These are phyloP conservation scores for Trichoderma asperelloides DNA, from an alignment of 495 filamentous ascomycete species.

Conservation along the genomic window DNA sequence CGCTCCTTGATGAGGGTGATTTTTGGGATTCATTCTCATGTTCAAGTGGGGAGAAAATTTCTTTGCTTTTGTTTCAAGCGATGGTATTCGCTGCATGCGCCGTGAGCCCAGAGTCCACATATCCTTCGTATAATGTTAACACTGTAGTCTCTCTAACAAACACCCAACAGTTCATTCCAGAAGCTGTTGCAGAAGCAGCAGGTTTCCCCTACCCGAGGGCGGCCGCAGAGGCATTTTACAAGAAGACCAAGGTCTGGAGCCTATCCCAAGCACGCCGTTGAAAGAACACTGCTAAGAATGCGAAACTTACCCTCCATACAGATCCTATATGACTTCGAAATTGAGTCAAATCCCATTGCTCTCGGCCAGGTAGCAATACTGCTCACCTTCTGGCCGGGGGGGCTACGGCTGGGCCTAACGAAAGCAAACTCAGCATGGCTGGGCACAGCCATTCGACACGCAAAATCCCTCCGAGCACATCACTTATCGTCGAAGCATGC, in stretches of 20 bases:
- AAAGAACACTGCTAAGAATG: constrained; percentile 9
- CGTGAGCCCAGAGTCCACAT: constrained; percentile 22
- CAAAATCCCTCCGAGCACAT: constrained; percentile 34
- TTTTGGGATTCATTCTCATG: constrained; percentile 38
- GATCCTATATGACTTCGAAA: constrained; percentile 27
- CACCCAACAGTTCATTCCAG: constrained; percentile 28
- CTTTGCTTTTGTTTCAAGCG: constrained; percentile 41
- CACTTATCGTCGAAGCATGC: constrained; percentile 23
- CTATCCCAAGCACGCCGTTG: background rate
- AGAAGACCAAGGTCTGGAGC: constrained; percentile 28
- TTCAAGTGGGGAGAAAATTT: constrained; percentile 16
- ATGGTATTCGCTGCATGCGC: constrained; percentile 38
- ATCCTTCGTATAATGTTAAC: background rate
- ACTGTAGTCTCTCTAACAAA: background rate
- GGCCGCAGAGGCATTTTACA: constrained; percentile 35
- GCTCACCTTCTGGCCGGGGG: constrained; percentile 24
- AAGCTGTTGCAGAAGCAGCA: constrained; percentile 30
- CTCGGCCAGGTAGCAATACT: constrained; percentile 37
- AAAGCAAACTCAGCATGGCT: constrained; percentile 41
- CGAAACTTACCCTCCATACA: constrained; percentile 11
- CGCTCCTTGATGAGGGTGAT: constrained; percentile 37
- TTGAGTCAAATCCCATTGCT: constrained; percentile 23
- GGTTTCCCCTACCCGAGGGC: constrained; percentile 35
- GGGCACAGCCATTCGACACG: constrained; percentile 36
- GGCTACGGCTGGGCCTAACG: constrained; percentile 17